Base-by-base conservation (phyloP, 139 green algal species). In the Medakamo hakoo region DNA sequence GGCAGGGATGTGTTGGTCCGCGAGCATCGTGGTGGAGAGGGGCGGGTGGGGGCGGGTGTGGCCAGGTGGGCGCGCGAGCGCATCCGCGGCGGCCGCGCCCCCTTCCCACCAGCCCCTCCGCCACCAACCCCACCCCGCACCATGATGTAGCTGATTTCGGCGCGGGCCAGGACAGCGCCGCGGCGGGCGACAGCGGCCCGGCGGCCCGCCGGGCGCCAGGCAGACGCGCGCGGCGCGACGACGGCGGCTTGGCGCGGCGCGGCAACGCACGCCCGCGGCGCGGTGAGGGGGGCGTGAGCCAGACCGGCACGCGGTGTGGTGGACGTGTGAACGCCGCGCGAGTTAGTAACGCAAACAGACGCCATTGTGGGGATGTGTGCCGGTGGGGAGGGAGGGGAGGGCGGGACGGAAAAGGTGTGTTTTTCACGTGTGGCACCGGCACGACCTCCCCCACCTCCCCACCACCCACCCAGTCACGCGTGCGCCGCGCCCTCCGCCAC, bases 121-220 rank as follows among this genome's bases (percentile, higher is more conserved):
- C 40, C 40, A 52, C 40, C 40, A 52, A 52, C 40, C 40, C 2
- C n/a, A n/a, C n/a, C n/a, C n/a, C n/a, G n/a, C 3, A 66, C 62
- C 77, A 83, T 83, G 29, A 83, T 62, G 27, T 83, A 80, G 30
- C 62, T 72, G 4, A 75, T 74, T 48, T 80, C 74, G 29, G 73
- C 69, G 16, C 27, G 40, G 9, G 40, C 40, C 40, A 52, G 9
- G 9, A 52, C 40, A 9, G 40, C 16, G 9, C 9, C 9, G 9
- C 40, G 40, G 40, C 40, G 40, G 9, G 40, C 40, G 9, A 52
- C 40, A 16, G 9, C 9, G 40, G 40, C 40, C 9, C 40, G 40
- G 16, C 40, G 9, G 40, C 40, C 40, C 40, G 40, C 9, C 40
- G 16, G n/a, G n/a, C n/a, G n/a, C n/a, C n/a, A n/a, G n/a, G n/a